phyloP scores from a whole-genome alignment of 768 basidiomycete species.

The Plicaturopsis crispa region DNA sequence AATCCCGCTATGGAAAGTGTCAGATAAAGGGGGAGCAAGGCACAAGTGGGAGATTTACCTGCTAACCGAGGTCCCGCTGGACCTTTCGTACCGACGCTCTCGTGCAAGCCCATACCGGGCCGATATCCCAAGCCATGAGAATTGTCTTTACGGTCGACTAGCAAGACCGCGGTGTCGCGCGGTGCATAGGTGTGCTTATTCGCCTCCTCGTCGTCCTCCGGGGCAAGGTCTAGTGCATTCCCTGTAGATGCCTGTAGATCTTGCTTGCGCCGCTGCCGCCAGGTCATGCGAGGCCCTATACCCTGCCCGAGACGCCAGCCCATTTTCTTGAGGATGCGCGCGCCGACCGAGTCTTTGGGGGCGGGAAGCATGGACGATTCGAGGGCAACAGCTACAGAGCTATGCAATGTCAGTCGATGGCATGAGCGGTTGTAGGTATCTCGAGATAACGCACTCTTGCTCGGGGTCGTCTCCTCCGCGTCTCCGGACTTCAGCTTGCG shows the following conservation, averaged over 20 bases:
- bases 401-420: constrained; percentile 18
- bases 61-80: constrained; percentile 47
- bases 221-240: constrained; percentile 22
- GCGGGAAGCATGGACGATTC: constrained; percentile 64
- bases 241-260: constrained; percentile 40
- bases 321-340: constrained; percentile 87
- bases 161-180: constrained; percentile 61
- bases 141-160: constrained; percentile 65
- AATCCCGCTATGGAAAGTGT: constrained; percentile 56
- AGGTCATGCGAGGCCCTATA: constrained; percentile 82
- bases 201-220: constrained; percentile 72
- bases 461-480: constrained; percentile 33
- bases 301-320: constrained; percentile 94
- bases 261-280: constrained; percentile 67
- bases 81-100: constrained; percentile 37
- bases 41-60: constrained; percentile 28
- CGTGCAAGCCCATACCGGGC: constrained; percentile 55
- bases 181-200: constrained; percentile 84
- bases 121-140: constrained; percentile 76
- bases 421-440: neutral
- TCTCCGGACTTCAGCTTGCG: constrained; percentile 34
- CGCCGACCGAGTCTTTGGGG: constrained; percentile 74
- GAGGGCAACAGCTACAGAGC: constrained; percentile 56
- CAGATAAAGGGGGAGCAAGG: neutral
- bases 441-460: constrained; percentile 41